A percentile compares a stretch with the other conserved stretches of the same genome.
phyloP scores from a whole-genome alignment of 371 early-diverging fungal species.

The Actinomortierella wolfii region DNA sequence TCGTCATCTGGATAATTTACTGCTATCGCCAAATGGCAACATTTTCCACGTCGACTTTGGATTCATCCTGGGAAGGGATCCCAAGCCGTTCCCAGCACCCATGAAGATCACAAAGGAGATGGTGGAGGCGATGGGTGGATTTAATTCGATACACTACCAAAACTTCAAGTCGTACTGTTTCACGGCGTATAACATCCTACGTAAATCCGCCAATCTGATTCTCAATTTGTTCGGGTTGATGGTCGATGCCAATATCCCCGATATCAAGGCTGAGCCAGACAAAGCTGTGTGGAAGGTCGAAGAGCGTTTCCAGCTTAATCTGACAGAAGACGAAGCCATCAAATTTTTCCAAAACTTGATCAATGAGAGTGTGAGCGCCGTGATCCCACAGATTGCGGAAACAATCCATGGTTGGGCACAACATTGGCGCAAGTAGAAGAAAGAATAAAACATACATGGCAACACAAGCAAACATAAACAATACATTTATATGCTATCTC shows the following conservation, averaged over 20 bases:
- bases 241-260: conserved; percentile 94
- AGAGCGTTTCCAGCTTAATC: conserved; percentile 90
- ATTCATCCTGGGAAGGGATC: conserved; percentile 96
- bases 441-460: conserved; percentile 4
- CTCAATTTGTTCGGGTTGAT: conserved; percentile 94
- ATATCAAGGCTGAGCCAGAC: conserved; percentile 96
- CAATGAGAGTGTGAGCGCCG: conserved; percentile 90
- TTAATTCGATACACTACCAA: conserved; percentile 78
- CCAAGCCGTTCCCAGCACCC: conserved; percentile 98
- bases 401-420: conserved; percentile 95
- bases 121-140: conserved; percentile 98
- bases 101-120: conserved; percentile 99
- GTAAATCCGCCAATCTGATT: conserved; percentile 92
- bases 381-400: conserved; percentile 98
- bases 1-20: conserved; percentile 96
- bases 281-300: conserved; percentile 95
- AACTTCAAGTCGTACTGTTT: conserved; percentile 91
- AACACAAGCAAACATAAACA: too few relatives aligned
- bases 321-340: conserved; percentile 94
- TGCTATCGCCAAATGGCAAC: conserved; percentile 87
- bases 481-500: too few relatives aligned
- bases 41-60: conserved; percentile 99
- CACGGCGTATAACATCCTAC: conserved; percentile 89
- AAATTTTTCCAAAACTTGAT: conserved; percentile 90
- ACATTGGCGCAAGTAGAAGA: conserved; percentile 75